Evolutionary conservation across 1,284 basidiomycete genomes (phyloP).

Genomic region (Ceratobasidium sp.): DNA sequence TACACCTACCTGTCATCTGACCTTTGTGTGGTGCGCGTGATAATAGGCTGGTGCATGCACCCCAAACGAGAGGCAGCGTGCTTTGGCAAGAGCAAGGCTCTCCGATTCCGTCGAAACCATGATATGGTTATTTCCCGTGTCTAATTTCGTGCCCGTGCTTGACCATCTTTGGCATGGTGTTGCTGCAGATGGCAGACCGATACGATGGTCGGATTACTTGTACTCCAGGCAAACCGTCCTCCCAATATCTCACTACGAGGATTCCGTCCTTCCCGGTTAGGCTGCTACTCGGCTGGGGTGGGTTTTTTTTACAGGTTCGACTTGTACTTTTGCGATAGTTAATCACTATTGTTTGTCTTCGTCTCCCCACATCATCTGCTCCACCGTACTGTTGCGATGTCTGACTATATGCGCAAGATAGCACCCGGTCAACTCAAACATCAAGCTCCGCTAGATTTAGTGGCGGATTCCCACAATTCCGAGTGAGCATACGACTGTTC

Average conservation of each 20-base stretch:
- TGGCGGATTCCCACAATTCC: no score
- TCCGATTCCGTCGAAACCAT: background rate
- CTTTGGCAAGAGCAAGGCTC: background rate
- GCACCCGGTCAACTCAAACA: no score
- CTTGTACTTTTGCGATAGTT: no score
- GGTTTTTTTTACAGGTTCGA: no score
- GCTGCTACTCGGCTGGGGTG: no score
- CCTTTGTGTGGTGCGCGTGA: no score
- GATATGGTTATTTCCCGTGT: background rate
- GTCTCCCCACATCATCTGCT: no score
- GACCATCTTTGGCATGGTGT: conserved; percentile 35
- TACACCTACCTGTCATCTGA: background rate
- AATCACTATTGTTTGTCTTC: no score
- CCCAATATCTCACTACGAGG: background rate
- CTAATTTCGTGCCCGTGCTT: conserved; percentile 28
- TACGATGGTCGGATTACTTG: conserved; percentile 26
- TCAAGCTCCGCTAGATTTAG: no score
- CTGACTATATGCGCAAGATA: no score
- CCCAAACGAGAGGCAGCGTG: conserved; percentile 6
- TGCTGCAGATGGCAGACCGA: conserved; percentile 1
- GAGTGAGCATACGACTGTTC: background rate
- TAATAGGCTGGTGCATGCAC: conserved; percentile 4
- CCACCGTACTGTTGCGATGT: no score
- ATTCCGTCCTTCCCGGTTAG: background rate
- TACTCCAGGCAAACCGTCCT: background rate